phyloP scores from a whole-genome alignment of 176 grass and related monocot species.

The Musa acuminata region DNA sequence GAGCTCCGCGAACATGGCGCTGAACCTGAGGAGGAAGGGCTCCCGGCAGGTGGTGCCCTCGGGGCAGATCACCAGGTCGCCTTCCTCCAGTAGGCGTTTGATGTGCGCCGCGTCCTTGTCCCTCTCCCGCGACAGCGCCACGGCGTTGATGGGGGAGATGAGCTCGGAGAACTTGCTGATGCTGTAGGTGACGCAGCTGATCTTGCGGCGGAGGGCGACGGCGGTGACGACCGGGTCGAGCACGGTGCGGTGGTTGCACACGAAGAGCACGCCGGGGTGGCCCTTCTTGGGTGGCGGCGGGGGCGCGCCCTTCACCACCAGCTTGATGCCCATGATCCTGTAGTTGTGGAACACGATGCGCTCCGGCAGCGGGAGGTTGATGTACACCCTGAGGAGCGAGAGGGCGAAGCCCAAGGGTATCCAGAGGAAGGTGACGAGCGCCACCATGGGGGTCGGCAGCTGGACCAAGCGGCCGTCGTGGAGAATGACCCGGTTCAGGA shows the following conservation, averaged over 20 bases:
- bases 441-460: conserved; percentile 65
- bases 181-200: conserved; percentile 98
- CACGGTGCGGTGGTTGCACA: conserved; percentile 93
- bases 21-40: conserved; percentile 83
- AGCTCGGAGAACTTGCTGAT: conserved; percentile 98
- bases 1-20: conserved; percentile 87
- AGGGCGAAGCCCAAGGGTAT: conserved; percentile 85
- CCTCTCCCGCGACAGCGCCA: conserved; percentile 70
- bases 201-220: conserved; percentile 83
- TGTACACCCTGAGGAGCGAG: conserved; percentile 61
- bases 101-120: conserved; percentile 90
- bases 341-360: conserved; percentile 88
- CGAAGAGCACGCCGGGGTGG: conserved; percentile 78
- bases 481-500: conserved; percentile 55
- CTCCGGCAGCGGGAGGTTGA: conserved; percentile 89
- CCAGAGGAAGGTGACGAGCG: conserved; percentile 83
- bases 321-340: conserved; percentile 90
- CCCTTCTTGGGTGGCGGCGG: conserved; percentile 81
- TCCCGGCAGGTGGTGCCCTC: conserved; percentile 94
- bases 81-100: conserved; percentile 72
- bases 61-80: conserved; percentile 89
- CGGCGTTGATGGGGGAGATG: conserved; percentile 90
- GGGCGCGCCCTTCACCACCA: conserved; percentile 66
- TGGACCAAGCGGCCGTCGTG: conserved; percentile 80
- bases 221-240: conserved; percentile 83